phyloP scores from a whole-genome alignment of 1,284 basidiomycete genomes.

The Ceratobasidium sp. region DNA sequence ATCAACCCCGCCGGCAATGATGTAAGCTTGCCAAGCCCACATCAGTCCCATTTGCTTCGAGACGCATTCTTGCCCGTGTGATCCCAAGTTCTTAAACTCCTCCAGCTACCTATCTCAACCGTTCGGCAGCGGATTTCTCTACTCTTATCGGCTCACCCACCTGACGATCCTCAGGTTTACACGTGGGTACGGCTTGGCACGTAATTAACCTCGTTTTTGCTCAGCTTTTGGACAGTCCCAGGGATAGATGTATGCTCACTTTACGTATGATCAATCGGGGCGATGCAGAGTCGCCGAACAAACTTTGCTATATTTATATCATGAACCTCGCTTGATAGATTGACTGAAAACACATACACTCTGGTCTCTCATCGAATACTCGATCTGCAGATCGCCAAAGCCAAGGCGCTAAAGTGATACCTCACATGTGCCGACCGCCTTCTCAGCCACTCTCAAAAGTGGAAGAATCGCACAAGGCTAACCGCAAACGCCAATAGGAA shows the following conservation, averaged over 20 bases:
- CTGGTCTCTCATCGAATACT: not conserved
- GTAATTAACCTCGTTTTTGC: not conserved
- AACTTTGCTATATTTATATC: too few species aligned
- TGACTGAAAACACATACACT: too few species aligned
- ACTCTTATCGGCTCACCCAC: not conserved
- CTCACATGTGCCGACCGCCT: not conserved
- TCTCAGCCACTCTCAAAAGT: not conserved
- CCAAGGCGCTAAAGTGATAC: not conserved
- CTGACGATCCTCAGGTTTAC: not conserved
- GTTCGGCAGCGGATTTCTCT: not conserved
- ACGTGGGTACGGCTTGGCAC: not conserved
- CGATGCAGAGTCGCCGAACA: too few species aligned
- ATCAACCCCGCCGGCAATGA: not conserved
- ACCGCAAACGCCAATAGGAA: not conserved
- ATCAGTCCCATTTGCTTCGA: not conserved
- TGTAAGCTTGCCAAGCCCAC: not conserved
- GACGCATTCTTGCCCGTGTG: not conserved
- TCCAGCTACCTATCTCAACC: not conserved
- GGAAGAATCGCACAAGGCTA: not conserved
- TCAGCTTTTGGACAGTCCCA: not conserved
- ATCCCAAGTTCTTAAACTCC: not conserved
- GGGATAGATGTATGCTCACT: too few species aligned
- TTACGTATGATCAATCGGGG: too few species aligned
- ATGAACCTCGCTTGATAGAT: too few species aligned
- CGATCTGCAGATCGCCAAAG: not conserved